phyloP scores from a whole-genome alignment of 257 asterid species.

The Scutellaria galericulata region DNA sequence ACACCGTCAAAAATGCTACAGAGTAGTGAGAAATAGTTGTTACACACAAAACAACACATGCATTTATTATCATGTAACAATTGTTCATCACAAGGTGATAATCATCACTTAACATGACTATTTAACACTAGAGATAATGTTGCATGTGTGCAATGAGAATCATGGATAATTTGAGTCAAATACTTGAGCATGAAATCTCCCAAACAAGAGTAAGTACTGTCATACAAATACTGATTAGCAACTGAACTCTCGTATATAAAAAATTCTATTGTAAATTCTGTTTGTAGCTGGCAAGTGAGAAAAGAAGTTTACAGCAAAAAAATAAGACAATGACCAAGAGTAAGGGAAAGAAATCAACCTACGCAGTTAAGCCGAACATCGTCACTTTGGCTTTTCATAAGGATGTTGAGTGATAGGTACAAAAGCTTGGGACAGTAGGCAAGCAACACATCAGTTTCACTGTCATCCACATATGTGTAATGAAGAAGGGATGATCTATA shows the following conservation, averaged over 20 bases:
- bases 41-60: constrained; percentile 21
- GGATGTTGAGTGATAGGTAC: constrained; percentile 68
- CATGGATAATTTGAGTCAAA: constrained; percentile 25
- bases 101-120: constrained; percentile 15
- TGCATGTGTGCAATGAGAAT: constrained; percentile 20
- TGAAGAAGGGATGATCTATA: constrained; percentile 66
- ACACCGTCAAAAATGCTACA: constrained; percentile 84
- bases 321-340: constrained; percentile 11
- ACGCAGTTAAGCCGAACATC: constrained; percentile 86
- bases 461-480: constrained; percentile 50
- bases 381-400: constrained; percentile 84
- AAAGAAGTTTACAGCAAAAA: neutral
- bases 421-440: constrained; percentile 69
- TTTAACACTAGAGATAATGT: constrained; percentile 23
- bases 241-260: constrained; percentile 22
- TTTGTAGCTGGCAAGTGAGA: constrained; percentile 17
- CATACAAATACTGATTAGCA: constrained; percentile 14
- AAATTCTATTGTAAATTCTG: neutral
- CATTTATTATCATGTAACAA: constrained; percentile 15
- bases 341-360: constrained; percentile 53
- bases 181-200: constrained; percentile 21
- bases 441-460: constrained; percentile 50
- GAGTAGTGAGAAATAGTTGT: constrained; percentile 31
- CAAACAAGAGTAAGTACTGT: constrained; percentile 10
- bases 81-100: neutral